Conservation (phyloP, 192 early-diverging fungal species). For the Coemansia sp. region DNA sequence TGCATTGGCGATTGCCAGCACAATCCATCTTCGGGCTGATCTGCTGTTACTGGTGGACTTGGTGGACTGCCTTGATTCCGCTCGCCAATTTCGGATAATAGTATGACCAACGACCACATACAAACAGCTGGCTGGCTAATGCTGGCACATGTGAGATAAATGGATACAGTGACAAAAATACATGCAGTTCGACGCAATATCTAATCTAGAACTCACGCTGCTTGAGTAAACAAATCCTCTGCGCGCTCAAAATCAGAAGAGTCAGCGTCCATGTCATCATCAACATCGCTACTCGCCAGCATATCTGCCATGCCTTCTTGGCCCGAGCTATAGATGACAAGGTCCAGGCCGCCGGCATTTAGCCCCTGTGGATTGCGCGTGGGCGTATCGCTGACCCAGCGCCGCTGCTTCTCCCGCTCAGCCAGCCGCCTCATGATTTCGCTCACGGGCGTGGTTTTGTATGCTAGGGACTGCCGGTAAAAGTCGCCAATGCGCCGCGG, state of each 20-base stretch:
- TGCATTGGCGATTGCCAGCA: background rate
- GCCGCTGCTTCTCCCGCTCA: slow-evolving; percentile 45
- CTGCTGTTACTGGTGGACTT: background rate
- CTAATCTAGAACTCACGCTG: slow-evolving; percentile 5
- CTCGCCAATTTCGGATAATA: background rate
- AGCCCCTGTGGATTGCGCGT: background rate
- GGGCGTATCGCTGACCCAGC: slow-evolving; percentile 50
- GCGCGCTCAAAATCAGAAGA: slow-evolving; percentile 43
- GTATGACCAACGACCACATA: background rate
- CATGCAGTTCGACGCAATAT: background rate
- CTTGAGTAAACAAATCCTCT: slow-evolving; percentile 32
- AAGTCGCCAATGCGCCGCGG: slow-evolving; percentile 29
- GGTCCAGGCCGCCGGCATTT: background rate
- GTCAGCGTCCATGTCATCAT: background rate
- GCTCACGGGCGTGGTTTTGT: slow-evolving; percentile 30
- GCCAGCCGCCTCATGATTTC: slow-evolving; percentile 42
- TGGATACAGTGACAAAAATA: background rate
- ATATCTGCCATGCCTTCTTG: background rate
- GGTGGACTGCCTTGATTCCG: too few species aligned
- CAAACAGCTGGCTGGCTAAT: background rate
- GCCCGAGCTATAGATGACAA: background rate
- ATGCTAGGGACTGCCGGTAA: slow-evolving; percentile 36
- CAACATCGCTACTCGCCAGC: slow-evolving; percentile 6
- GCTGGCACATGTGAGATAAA: background rate
- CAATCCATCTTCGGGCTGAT: background rate